A percentile compares a stretch with the other conserved stretches of the same genome.
phyloP scores from a whole-genome alignment of 1,284 basidiomycete genomes.

The Ceratobasidium sp. region DNA sequence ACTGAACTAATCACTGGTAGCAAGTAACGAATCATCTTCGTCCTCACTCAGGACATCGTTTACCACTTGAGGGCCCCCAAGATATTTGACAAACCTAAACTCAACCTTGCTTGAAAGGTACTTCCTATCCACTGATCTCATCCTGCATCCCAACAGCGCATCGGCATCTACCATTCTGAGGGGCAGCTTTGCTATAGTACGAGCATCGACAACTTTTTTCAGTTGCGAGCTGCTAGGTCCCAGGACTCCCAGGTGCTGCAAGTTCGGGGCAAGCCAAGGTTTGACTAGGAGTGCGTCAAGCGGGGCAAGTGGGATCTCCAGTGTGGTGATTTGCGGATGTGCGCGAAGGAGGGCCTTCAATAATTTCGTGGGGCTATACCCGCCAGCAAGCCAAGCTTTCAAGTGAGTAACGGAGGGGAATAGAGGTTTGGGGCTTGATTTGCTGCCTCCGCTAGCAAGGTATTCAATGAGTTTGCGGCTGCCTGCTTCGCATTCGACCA shows the following conservation, averaged over 20 bases:
- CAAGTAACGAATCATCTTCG: too few species aligned
- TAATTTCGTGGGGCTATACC: not conserved
- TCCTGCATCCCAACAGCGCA: not conserved
- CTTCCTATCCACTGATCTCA: not conserved
- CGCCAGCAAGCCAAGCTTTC: not conserved
- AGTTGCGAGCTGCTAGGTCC: not conserved
- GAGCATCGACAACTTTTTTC: not conserved
- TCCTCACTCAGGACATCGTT: not conserved
- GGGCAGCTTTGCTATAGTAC: not conserved
- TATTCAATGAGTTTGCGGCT: not conserved
- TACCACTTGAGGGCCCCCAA: not conserved
- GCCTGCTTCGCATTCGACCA: not conserved
- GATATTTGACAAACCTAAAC: not conserved
- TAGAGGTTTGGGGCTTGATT: not conserved
- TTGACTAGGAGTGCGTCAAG: constrained; percentile 3
- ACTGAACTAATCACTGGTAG: too few species aligned
- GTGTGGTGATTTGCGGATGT: too few species aligned
- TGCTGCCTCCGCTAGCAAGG: not conserved
- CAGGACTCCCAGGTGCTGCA: not conserved
- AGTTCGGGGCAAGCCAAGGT: constrained; percentile 5
- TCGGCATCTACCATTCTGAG: not conserved
- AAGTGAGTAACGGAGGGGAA: constrained; percentile 20
- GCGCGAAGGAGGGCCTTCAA: too few species aligned
- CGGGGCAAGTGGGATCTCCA: not conserved
- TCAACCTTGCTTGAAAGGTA: constrained; percentile 13